Percentiles rank a stretch among this genome's conserved stretches.
Conservation (phyloP, 148 eudicot species). For the Agrostemma githago region DNA sequence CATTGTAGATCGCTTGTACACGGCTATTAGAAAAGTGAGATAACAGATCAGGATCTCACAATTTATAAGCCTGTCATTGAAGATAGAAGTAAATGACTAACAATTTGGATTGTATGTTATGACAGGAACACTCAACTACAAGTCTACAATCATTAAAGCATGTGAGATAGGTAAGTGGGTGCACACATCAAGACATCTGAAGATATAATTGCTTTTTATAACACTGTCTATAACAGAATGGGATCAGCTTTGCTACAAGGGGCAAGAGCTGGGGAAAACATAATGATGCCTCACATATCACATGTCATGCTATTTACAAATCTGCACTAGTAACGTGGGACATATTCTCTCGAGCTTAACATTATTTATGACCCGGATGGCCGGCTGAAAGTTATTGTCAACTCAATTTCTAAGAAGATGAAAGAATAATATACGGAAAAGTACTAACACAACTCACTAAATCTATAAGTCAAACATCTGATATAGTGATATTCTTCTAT, state of each 20-base stretch:
- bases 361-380: background rate
- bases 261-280: background rate
- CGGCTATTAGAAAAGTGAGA: conserved; percentile 48
- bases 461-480: background rate
- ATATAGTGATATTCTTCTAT: background rate
- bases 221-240: background rate
- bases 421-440: background rate
- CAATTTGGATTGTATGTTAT: background rate
- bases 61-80: background rate
- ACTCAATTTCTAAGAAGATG: background rate
- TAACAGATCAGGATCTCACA: background rate
- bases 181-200: background rate
- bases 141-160: background rate
- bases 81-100: background rate
- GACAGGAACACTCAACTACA: background rate
- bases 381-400: background rate
- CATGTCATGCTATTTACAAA: background rate
- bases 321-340: background rate
- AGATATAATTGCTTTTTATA: background rate
- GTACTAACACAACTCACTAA: background rate
- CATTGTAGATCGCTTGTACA: conserved; percentile 83
- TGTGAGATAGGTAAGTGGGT: background rate
- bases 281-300: background rate
- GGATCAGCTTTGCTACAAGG: background rate
- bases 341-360: background rate